Percentiles rank a stretch among this genome's conserved stretches.
Conservation (phyloP, 352 stramenopile species). For the Globisporangium rhizosaccharum region DNA sequence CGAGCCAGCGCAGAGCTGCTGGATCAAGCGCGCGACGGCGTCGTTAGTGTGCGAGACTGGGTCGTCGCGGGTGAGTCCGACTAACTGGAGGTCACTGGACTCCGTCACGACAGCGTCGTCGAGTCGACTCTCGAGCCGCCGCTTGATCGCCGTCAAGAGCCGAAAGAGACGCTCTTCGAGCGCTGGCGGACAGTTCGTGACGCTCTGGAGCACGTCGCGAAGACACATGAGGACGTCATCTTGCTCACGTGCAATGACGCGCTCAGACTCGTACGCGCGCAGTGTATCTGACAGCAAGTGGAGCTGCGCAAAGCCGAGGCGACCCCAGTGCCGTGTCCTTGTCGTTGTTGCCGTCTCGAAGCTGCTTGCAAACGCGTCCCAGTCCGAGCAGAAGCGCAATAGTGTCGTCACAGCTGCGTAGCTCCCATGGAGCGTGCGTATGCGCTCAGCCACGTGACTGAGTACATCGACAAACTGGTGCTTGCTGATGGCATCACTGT, state of each 20-base stretch:
- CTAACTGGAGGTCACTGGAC: neutral
- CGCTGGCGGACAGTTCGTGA: conserved; percentile 21
- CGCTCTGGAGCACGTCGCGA: conserved; percentile 30
- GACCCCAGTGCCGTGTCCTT: conserved; percentile 11
- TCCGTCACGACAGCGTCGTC: neutral
- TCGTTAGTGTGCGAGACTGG: conserved; percentile 26
- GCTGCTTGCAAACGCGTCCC: conserved; percentile 15
- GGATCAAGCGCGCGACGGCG: conserved; percentile 24
- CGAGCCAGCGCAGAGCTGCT: conserved; percentile 22
- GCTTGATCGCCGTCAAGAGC: conserved; percentile 27
- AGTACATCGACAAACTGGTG: neutral
- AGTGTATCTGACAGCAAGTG: conserved; percentile 31
- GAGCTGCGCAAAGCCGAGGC: conserved; percentile 22
- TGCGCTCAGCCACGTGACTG: neutral
- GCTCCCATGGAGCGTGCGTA: neutral
- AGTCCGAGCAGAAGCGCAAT: conserved; percentile 10
- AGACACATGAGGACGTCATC: conserved; percentile 22
- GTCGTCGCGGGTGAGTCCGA: neutral
- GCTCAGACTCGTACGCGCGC: conserved; percentile 19
- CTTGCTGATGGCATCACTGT: too few species aligned
- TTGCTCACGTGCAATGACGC: conserved; percentile 19
- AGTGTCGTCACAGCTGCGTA: neutral
- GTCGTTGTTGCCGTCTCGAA: conserved; percentile 12
- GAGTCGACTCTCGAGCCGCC: conserved; percentile 1
- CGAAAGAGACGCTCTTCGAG: conserved; percentile 28